Evolutionary conservation across 2,329 filamentous ascomycete genomes (phyloP), one percentile per base, ranked within the genome.

Genomic region (Ceratocystis alfenasii): DNA sequence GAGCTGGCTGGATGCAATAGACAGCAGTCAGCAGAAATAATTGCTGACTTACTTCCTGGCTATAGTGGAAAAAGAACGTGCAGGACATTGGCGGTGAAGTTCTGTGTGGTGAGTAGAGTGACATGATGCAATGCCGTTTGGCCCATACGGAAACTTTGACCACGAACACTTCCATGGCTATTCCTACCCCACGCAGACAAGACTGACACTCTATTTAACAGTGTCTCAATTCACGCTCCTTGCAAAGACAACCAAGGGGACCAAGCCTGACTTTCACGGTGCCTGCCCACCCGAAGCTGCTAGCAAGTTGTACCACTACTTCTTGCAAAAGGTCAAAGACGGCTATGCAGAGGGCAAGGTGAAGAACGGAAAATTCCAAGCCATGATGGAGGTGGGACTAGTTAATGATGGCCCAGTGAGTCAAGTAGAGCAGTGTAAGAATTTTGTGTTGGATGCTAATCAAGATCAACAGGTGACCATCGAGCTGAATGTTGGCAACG

Each of bases 221-320:
- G 93, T 99, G 59, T 97, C 94, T 15, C 94, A 99, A 76, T 99
- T 99, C 74, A 99, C 94, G 1, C 83, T 99, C 8, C 82, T 95
- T 62, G 95, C 91, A 60, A 88, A 87, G 59, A 92, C 92, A n/a
- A 95, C 92, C 73, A 97, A 97, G 76, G 93, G 93, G 69, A 92
- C 86, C 73, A 97, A 95, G 75, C 95, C 94, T 44, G 89, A 95
- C 74, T 99, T 99, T 72, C 93, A 96, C 74, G 89, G 88, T 12
- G 92, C 94, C 5, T 87, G 93, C 68, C 84, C 84, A 61, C 87
- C 87, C 2, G 84, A 89, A 10, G 85, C 92, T 66, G 94, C 93
- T 28, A 89, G 85, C 71, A 82, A 82, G 68, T 80, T 97, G 5
- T 99, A 97, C 74, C 84, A 92, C 65, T 81, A 87, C 73, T 97